Base-by-base conservation (phyloP, 257 asterid genomes). In the Solanum sejunctum region DNA sequence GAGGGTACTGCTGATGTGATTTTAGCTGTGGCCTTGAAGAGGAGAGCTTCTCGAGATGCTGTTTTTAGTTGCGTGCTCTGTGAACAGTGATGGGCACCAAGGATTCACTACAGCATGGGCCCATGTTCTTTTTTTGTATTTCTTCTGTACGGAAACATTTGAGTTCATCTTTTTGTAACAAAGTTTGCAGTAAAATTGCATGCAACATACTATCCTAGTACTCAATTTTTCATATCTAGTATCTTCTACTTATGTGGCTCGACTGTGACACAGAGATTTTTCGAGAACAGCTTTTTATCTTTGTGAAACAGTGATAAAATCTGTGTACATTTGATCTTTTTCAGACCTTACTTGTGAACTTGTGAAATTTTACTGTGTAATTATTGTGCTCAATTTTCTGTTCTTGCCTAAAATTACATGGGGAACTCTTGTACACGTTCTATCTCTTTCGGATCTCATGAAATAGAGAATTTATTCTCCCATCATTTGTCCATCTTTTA, bases 261-360 rank as follows among this genome's bases (percentile, higher is more conserved):
- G 32, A 28, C 2, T 2, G 32, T 28, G 32, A 28, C 3, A 28
- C 32, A 0, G 2, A 2, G 32, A 28, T 28, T 28, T 28, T 28
- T 28, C 3, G 32, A 28, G 2, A 28, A 28, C 32, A 28, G 3
- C 3, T 3, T 28, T 28, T 3, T 28, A 28, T 28, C 32, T 28
- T 28, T 28, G 32, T 28, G 32, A 28, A 3, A 0, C 2, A 28
- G 3, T 28, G 32, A 3, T 28, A 28, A 28, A 28, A 28, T 28
- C 3, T 28, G 3, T 3, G 32, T 28, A 28, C 32, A 28, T 28
- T 28, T 28, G 0, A 28, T 28, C 32, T 3, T 28, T 3, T 2
- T 3, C 32, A 28, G 3, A 28, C 0, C 3, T 0, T 3, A n/a
- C n/a, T n/a, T n/a, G n/a, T n/a, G n/a, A n/a, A 28, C 32, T 28